phyloP scores from a whole-genome alignment of 2,329 filamentous ascomycete genomes.

The Ampelomyces quisqualis region DNA sequence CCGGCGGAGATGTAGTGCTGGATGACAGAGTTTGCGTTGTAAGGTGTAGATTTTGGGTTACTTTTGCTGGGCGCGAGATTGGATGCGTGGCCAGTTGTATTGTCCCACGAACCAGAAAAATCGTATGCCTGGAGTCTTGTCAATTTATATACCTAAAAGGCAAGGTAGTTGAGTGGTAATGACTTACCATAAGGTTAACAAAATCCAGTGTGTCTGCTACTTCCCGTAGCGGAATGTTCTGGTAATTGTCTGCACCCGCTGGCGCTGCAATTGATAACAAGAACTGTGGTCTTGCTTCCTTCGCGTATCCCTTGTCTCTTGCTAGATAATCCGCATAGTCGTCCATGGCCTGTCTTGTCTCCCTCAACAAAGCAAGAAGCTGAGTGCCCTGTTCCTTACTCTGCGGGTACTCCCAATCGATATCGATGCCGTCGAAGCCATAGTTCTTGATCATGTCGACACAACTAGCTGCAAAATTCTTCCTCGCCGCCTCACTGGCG shows the following conservation, averaged over 20 bases:
- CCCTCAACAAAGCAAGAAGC: slow-evolving; percentile 45
- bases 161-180: not conserved
- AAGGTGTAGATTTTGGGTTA: slow-evolving; percentile 70
- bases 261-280: slow-evolving; percentile 50
- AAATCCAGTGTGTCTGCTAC: slow-evolving; percentile 51
- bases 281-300: slow-evolving; percentile 41
- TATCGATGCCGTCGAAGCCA: slow-evolving; percentile 62
- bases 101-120: slow-evolving; percentile 76
- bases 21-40: slow-evolving; percentile 71
- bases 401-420: slow-evolving; percentile 53
- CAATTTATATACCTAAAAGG: not conserved
- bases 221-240: slow-evolving; percentile 44
- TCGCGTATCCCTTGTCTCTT: slow-evolving; percentile 10
- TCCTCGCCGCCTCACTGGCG: slow-evolving; percentile 61
- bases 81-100: slow-evolving; percentile 70
- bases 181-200: slow-evolving; percentile 51
- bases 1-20: slow-evolving; percentile 64
- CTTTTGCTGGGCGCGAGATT: slow-evolving; percentile 66
- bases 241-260: slow-evolving; percentile 47
- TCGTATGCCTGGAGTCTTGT: slow-evolving; percentile 45
- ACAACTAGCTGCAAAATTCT: slow-evolving; percentile 67
- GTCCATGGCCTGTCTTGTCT: slow-evolving; percentile 44
- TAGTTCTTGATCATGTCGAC: slow-evolving; percentile 76
- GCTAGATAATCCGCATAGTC: slow-evolving; percentile 42
- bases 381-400: slow-evolving; percentile 44